Evolutionary conservation across 805 yeast species (phyloP).

Genomic region (Wickerhamiella sergipiensis): DNA sequence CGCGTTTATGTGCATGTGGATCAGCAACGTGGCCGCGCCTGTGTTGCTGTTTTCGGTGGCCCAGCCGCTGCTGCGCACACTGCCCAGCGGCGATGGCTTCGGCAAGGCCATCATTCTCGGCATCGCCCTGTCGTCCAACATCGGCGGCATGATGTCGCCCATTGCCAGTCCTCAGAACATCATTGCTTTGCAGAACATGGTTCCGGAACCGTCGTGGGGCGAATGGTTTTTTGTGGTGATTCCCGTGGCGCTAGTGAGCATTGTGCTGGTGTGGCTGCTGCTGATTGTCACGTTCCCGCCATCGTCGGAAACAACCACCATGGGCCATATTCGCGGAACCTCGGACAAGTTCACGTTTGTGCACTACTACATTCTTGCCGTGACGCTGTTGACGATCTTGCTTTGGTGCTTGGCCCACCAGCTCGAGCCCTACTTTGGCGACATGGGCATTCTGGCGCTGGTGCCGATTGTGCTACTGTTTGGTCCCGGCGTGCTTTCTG

Average conservation of each 20-base stretch:
- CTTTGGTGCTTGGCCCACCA: constrained; percentile 84
- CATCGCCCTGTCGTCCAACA: constrained; percentile 80
- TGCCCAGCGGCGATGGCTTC: constrained; percentile 65
- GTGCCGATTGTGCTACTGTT: constrained; percentile 83
- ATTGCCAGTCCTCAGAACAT: constrained; percentile 95
- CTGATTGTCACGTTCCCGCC: constrained; percentile 46
- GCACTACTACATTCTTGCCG: constrained; percentile 62
- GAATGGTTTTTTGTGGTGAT: constrained; percentile 85
- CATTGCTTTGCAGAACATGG: constrained; percentile 78
- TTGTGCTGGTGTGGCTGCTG: constrained; percentile 60
- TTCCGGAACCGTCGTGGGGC: constrained; percentile 74
- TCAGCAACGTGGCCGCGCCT: constrained; percentile 94
- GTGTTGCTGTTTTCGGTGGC: constrained; percentile 82
- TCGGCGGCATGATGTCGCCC: constrained; percentile 97
- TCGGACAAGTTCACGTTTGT: constrained; percentile 53
- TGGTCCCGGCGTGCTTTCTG: constrained; percentile 74
- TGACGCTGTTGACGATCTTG: constrained; percentile 58
- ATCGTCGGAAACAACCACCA: constrained; percentile 34
- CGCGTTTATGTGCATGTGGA: constrained; percentile 83
- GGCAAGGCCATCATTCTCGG: constrained; percentile 79
- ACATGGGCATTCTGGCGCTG: constrained; percentile 91
- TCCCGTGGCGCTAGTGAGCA: constrained; percentile 57
- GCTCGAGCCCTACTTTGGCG: constrained; percentile 65
- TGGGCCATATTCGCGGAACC: constrained; percentile 42
- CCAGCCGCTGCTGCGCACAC: constrained; percentile 75